Evolutionary conservation across 1,139 yeast species (phyloP).

Genomic region (Zygoascus sp.): DNA sequence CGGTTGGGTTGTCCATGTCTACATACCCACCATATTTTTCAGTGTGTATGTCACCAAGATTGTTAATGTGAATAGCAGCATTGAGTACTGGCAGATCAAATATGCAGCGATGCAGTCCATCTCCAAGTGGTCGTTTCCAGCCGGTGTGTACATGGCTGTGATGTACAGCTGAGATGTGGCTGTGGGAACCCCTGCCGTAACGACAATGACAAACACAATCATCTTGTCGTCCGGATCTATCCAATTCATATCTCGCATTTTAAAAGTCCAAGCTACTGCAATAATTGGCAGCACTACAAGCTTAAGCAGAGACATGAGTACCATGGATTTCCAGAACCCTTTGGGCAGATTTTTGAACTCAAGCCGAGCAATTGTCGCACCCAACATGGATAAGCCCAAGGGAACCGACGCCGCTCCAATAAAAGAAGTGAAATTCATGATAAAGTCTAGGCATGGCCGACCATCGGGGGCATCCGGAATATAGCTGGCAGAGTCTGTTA

Average conservation of each 20-base stretch:
- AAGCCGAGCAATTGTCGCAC: constrained; percentile 80
- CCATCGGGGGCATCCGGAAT: constrained; percentile 75
- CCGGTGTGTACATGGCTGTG: constrained; percentile 76
- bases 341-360: constrained; percentile 54
- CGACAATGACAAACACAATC: constrained; percentile 62
- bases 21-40: constrained; percentile 21
- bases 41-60: constrained; percentile 38
- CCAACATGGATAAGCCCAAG: constrained; percentile 70
- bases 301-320: constrained; percentile 43
- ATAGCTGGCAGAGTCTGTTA: constrained; percentile 29
- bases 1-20: too few relatives aligned
- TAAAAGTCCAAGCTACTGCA: constrained; percentile 54
- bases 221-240: constrained; percentile 51
- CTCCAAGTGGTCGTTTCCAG: constrained; percentile 52
- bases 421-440: constrained; percentile 75
- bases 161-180: constrained; percentile 82
- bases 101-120: constrained; percentile 79
- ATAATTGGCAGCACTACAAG: constrained; percentile 56
- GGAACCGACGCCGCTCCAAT: constrained; percentile 89
- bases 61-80: constrained; percentile 60
- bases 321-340: constrained; percentile 66
- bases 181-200: constrained; percentile 77
- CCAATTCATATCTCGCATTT: constrained; percentile 46
- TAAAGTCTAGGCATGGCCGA: constrained; percentile 74
- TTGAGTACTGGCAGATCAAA: constrained; percentile 62